Conservation (phyloP, 1,284 basidiomycete genomes). For the Cutaneotrichosporon sp. region DNA sequence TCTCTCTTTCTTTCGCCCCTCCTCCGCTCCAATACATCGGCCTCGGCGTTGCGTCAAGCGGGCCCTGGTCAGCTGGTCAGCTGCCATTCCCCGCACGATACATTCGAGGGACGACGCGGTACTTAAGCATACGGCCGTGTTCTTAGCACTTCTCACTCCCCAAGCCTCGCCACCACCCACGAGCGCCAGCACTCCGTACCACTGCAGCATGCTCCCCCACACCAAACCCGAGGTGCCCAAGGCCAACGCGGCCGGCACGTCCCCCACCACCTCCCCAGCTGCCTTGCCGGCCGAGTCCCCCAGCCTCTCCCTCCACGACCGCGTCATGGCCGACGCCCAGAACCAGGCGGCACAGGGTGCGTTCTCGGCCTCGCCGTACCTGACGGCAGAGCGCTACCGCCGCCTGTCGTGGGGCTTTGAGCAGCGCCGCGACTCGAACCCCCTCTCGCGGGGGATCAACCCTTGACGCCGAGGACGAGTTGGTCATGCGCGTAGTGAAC, state of each 20-base stretch:
- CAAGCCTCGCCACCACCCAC: too few relatives aligned
- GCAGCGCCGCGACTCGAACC: background rate
- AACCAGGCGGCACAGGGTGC: background rate
- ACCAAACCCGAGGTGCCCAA: background rate
- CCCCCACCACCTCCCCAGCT: background rate
- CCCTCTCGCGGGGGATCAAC: background rate
- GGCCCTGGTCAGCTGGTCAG: too few relatives aligned
- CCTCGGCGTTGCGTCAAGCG: too few relatives aligned
- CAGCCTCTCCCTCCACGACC: background rate
- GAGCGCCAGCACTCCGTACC: too few relatives aligned
- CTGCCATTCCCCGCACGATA: too few relatives aligned
- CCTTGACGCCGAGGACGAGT: background rate
- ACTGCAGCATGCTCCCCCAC: background rate
- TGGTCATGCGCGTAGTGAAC: background rate
- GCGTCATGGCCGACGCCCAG: background rate
- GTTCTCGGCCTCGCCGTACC: background rate
- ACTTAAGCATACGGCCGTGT: too few relatives aligned
- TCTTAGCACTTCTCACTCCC: too few relatives aligned
- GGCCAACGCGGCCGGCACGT: background rate
- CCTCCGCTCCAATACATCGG: too few relatives aligned
- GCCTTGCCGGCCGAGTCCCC: background rate
- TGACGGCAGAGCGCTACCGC: background rate
- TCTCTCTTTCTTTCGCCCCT: too few relatives aligned
- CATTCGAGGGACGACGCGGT: too few relatives aligned
- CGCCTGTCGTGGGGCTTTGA: background rate